Percentiles rank a stretch among this genome's conserved stretches.
Evolutionary conservation across 352 stramenopile genomes (phyloP).

Genomic region (Blastocystis sp.): DNA sequence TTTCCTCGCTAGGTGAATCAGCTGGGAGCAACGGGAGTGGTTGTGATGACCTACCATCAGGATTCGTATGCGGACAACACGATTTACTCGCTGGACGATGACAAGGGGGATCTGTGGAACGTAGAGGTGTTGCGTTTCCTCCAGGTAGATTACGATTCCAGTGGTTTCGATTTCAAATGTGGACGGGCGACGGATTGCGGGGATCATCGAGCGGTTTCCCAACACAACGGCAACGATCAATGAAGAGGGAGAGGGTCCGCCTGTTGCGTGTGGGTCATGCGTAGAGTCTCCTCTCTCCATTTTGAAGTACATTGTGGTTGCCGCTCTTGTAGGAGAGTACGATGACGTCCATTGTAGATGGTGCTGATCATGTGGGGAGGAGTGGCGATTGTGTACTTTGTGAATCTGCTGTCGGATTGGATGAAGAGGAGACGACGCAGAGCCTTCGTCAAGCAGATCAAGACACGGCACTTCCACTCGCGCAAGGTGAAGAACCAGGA

Average conservation of each 20-base stretch:
- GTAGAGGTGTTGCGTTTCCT: not conserved
- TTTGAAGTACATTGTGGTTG: no score
- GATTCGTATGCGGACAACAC: not conserved
- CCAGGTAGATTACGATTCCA: conserved; percentile 23
- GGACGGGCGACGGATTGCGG: not conserved
- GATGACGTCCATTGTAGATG: no score
- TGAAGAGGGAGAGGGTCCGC: no score
- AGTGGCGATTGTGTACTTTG: not conserved
- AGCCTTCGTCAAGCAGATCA: conserved; percentile 11
- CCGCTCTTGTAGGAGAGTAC: no score
- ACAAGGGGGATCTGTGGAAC: not conserved
- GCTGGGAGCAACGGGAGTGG: not conserved
- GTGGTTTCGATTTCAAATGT: not conserved
- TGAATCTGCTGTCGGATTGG: not conserved
- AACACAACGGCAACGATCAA: no score
- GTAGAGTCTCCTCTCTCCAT: no score
- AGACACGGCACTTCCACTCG: not conserved
- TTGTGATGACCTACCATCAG: conserved; percentile 12
- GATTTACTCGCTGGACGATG: not conserved
- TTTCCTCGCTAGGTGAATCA: not conserved
- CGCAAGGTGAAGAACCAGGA: not conserved
- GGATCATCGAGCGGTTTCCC: no score
- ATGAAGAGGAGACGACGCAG: not conserved
- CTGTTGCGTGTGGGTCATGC: no score
- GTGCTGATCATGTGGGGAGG: not conserved